Evolutionary conservation across 1,139 yeast species (phyloP).

Genomic region (Hemisphaericaspora xylanilytica): DNA sequence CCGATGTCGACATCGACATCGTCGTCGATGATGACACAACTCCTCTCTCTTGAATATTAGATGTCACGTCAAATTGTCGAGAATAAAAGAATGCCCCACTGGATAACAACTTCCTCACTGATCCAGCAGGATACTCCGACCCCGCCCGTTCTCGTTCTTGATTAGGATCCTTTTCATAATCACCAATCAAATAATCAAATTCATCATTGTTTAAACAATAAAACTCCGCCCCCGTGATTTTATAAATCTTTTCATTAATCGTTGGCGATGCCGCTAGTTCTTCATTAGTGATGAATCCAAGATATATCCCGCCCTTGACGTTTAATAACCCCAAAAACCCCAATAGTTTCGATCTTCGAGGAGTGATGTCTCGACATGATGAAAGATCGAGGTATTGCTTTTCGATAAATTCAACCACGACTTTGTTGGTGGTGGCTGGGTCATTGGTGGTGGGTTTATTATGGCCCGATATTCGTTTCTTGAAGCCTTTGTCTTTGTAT

Average conservation of each 20-base stretch:
- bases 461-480: slow-evolving; percentile 11
- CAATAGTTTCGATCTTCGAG: slow-evolving; percentile 30
- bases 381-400: slow-evolving; percentile 35
- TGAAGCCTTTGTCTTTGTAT: slow-evolving; percentile 15
- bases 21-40: too few species aligned
- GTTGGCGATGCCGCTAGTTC: slow-evolving; percentile 59
- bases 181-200: slow-evolving; percentile 41
- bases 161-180: slow-evolving; percentile 19
- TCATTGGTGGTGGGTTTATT: slow-evolving; percentile 5
- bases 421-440: slow-evolving; percentile 23
- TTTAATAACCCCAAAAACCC: slow-evolving; percentile 64
- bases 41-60: slow-evolving; percentile 58
- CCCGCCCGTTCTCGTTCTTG: slow-evolving; percentile 16
- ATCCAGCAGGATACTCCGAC: slow-evolving; percentile 56
- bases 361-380: slow-evolving; percentile 43
- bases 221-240: slow-evolving; percentile 58
- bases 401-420: slow-evolving; percentile 51
- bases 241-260: slow-evolving; percentile 50
- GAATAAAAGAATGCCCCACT: slow-evolving; percentile 70
- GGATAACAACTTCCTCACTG: slow-evolving; percentile 54
- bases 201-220: slow-evolving; percentile 58
- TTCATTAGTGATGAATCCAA: slow-evolving; percentile 59
- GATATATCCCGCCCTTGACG: slow-evolving; percentile 51
- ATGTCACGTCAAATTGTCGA: slow-evolving; percentile 61
- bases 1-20: too few species aligned